phyloP scores from a whole-genome alignment of 164 flowering plant species.

The Sedum album region DNA sequence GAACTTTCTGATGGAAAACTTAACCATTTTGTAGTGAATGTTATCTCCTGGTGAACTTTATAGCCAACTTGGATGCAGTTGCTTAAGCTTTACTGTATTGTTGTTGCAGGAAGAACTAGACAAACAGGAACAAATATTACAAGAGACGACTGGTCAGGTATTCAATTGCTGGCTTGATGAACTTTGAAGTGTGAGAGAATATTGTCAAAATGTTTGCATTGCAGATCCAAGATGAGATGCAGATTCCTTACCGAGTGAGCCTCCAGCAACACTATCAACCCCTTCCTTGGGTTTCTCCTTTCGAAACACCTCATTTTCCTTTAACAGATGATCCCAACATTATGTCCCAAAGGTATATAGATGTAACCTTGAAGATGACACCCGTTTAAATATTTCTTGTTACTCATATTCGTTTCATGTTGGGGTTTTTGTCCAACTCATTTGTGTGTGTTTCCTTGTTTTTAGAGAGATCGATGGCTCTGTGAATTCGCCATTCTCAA shows the following conservation, averaged over 20 bases:
- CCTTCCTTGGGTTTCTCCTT: slow-evolving; percentile 22
- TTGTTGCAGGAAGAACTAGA: slow-evolving; percentile 28
- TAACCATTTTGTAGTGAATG: not conserved
- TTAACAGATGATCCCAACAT: slow-evolving; percentile 24
- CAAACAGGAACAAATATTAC: slow-evolving; percentile 25
- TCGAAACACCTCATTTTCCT: slow-evolving; percentile 17
- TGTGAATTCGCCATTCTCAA: slow-evolving; percentile 23
- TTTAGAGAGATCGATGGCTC: slow-evolving; percentile 27
- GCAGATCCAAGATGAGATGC: slow-evolving; percentile 28
- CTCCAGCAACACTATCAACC: slow-evolving; percentile 28
- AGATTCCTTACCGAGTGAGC: slow-evolving; percentile 21
- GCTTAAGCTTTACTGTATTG: not conserved
- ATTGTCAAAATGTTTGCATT: slow-evolving; percentile 3
- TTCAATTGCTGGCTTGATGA: not conserved
- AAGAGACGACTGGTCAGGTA: slow-evolving; percentile 27
- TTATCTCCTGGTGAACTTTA: not conserved
- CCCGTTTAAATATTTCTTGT: not conserved
- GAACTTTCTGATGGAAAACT: too few relatives aligned
- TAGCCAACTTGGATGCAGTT: not conserved
- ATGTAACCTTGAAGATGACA: too few relatives aligned
- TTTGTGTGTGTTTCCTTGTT: not conserved
- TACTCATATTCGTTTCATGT: not conserved
- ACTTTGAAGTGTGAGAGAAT: not conserved
- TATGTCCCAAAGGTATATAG: slow-evolving; percentile 24
- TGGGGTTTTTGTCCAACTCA: too few relatives aligned